These are phyloP conservation scores for Acanthamoeba culbertsoni DNA, from an alignment of 208 protist species.

Conservation along the genomic window DNA sequence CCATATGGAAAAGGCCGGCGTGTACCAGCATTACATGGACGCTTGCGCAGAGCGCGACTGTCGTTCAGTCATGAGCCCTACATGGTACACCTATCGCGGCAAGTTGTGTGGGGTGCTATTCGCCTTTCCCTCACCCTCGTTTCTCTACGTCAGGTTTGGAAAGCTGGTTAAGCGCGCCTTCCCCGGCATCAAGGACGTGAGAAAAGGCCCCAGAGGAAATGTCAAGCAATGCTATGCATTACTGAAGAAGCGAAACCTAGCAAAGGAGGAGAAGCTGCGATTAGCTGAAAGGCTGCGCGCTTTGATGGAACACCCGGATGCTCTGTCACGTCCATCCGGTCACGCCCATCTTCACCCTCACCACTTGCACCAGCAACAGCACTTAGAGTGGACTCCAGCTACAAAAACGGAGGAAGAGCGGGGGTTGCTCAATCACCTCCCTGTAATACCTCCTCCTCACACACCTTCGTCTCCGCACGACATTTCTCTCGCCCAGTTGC, in stretches of 20 bases:
- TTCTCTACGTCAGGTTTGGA: too few relatives aligned
- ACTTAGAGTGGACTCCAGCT: too few relatives aligned
- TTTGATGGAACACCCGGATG: neutral
- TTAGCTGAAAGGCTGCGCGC: neutral
- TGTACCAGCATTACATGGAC: neutral
- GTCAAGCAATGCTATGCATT: neutral
- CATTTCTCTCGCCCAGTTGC: neutral
- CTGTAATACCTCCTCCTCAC: too few relatives aligned
- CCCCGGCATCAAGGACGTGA: neutral
- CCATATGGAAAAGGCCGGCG: neutral
- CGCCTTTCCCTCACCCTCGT: too few relatives aligned
- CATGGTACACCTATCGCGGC: neutral
- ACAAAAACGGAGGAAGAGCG: too few relatives aligned
- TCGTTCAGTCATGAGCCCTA: neutral
- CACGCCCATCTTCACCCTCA: neutral
- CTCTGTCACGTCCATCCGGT: neutral
- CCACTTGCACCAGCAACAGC: neutral
- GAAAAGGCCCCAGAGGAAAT: neutral
- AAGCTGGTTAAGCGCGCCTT: neutral
- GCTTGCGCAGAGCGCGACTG: neutral
- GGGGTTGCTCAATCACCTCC: too few relatives aligned
- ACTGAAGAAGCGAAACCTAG: neutral
- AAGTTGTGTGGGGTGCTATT: neutral
- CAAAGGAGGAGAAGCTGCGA: neutral
- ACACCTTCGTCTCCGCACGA: too few relatives aligned